A percentile compares a stretch with the other conserved stretches of the same genome.
Evolutionary conservation across 495 filamentous ascomycete species (phyloP).

Genomic region (Sordaria brevicollis): DNA sequence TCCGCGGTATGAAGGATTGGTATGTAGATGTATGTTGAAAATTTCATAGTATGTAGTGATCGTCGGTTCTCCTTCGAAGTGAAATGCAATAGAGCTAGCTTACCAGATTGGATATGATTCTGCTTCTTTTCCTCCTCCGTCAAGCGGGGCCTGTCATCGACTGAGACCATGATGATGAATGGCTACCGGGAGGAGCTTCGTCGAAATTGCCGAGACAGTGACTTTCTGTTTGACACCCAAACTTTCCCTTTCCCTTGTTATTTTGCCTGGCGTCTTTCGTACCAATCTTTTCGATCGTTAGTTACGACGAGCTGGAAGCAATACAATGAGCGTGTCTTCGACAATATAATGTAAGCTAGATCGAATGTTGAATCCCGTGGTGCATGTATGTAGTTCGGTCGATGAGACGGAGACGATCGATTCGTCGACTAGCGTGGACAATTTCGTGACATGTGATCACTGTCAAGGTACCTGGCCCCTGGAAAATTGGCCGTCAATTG

Average conservation of each 20-base stretch:
- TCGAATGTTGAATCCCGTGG: neutral
- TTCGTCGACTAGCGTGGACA: neutral
- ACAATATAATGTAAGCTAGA: neutral
- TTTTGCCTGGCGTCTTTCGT: too few species aligned
- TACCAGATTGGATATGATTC: constrained; percentile 74
- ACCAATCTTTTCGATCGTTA: neutral
- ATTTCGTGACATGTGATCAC: neutral
- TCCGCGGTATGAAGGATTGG: neutral
- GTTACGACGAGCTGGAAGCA: neutral
- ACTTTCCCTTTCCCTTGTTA: too few species aligned
- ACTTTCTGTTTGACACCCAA: too few species aligned
- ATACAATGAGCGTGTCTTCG: neutral
- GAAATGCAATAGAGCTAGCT: neutral
- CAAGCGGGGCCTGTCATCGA: constrained; percentile 59
- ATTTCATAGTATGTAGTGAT: neutral
- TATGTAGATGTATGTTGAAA: neutral
- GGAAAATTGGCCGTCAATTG: neutral
- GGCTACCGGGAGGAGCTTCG: neutral
- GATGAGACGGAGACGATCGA: neutral
- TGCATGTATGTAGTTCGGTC: neutral
- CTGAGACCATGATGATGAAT: neutral
- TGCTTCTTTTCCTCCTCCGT: constrained; percentile 82
- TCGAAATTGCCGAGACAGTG: neutral
- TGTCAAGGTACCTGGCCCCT: neutral
- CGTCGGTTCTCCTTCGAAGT: neutral